Evolutionary conservation across 306 rosid species (phyloP).

Genomic region (Begonia fuchsioides): DNA sequence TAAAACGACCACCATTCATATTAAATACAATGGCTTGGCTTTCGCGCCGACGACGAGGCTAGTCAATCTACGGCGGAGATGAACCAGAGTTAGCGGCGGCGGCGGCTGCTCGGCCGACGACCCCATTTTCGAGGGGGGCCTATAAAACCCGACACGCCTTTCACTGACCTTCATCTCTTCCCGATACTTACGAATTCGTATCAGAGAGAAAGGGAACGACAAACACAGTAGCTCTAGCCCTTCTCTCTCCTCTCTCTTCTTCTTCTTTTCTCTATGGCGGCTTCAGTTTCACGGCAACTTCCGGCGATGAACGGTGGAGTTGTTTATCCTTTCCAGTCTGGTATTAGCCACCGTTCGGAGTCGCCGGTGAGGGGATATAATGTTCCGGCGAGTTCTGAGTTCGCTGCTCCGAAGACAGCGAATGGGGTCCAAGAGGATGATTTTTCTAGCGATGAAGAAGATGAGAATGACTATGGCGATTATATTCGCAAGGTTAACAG

Average conservation of each 20-base stretch:
- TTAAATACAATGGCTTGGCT: too few relatives aligned
- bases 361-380: slow-evolving; percentile 13
- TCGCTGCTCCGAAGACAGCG: slow-evolving; percentile 3
- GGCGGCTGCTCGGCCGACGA: too few relatives aligned
- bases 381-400: not conserved
- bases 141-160: too few relatives aligned
- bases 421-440: slow-evolving; percentile 5
- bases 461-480: slow-evolving; percentile 3
- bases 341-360: slow-evolving; percentile 6
- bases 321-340: slow-evolving; percentile 22
- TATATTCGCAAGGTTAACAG: slow-evolving; percentile 18
- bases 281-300: slow-evolving; percentile 39
- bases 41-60: too few relatives aligned
- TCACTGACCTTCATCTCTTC: too few relatives aligned
- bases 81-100: too few relatives aligned
- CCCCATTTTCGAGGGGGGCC: too few relatives aligned
- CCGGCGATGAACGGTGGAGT: slow-evolving; percentile 18
- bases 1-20: too few relatives aligned
- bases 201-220: too few relatives aligned
- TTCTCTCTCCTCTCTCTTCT: too few relatives aligned
- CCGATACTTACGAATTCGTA: too few relatives aligned
- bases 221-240: not conserved
- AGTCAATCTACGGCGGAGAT: too few relatives aligned
- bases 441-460: slow-evolving; percentile 23
- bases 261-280: slow-evolving; percentile 29